Conservation (phyloP, 2,329 filamentous ascomycete genomes). For the Fusarium metavorans region DNA sequence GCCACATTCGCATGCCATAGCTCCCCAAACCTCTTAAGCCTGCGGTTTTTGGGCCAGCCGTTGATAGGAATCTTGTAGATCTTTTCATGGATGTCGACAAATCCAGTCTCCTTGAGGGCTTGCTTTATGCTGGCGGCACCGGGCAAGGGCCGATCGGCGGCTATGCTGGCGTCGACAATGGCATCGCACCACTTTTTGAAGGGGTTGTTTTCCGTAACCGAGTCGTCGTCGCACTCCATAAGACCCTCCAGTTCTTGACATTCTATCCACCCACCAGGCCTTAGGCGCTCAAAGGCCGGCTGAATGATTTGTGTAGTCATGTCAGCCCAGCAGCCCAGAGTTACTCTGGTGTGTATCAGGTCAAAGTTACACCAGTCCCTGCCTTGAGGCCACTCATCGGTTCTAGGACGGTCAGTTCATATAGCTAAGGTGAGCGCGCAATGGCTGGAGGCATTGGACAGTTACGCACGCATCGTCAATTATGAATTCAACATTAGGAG, state of each 20-base stretch:
- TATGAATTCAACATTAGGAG: conserved; percentile 14
- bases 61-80: conserved; percentile 15
- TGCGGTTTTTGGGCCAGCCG: conserved; percentile 11
- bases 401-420: not conserved
- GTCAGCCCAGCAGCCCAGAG: conserved; percentile 8
- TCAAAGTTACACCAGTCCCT: conserved; percentile 15
- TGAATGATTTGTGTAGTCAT: conserved; percentile 9
- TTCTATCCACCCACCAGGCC: conserved; percentile 8
- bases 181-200: conserved; percentile 14
- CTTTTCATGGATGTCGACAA: conserved; percentile 10
- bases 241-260: conserved; percentile 6
- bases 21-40: conserved; percentile 12
- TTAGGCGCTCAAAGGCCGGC: conserved; percentile 9
- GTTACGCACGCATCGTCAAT: conserved; percentile 8
- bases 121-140: conserved; percentile 3
- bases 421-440: not conserved
- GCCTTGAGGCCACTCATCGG: conserved; percentile 12
- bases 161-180: conserved; percentile 9
- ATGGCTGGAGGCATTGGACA: not conserved
- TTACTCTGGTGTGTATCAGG: conserved; percentile 8
- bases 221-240: conserved; percentile 5
- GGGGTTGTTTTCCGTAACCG: not conserved
- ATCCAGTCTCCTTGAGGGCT: not conserved
- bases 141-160: conserved; percentile 1
- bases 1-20: conserved; percentile 8